Evolutionary conservation across 1,139 yeast species (phyloP), one percentile per base, ranked within the genome.

Genomic region (Nematodospora anomalae): DNA sequence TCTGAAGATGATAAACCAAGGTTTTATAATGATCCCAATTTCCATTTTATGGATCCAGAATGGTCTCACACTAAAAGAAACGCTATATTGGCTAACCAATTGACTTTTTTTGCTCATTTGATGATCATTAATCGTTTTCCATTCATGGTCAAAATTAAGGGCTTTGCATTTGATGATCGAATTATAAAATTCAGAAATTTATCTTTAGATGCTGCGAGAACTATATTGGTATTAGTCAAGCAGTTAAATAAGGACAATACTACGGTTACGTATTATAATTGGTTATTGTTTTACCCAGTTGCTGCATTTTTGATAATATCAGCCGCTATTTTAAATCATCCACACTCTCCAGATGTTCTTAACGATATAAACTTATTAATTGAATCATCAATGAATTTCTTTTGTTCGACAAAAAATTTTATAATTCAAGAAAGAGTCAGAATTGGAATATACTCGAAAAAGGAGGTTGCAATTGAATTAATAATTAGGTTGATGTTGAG

Each of bases 81-180:
- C n/a, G 15, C 28, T 6, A 15, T 31, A n/a, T 38, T 64, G 6
- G 47, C 50, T 1, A 42, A 57, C 6, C 67, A 63, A 28, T 47
- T 65, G 24, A 49, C 62, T 0, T 66, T 41, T 44, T 64, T 66
- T 38, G 45, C 55, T 12, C 72, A 67, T 42, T 42, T 65, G 33
- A 58, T 64, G 69, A 54, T 60, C 11, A 59, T 63, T 30, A 67
- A 67, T 45, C 46, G 69, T 24, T 46, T 64, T 13, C 70, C 71
- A 1, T 60, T 60, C 30, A n/a, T n/a, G n/a, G n/a, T n/a, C n/a
- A n/a, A n/a, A n/a, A 42, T 49, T 3, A 42, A 47, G 1, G 51
- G 53, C 15, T 35, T 38, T 20, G 49, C 46, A 13, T 42, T 47
- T 26, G 47, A 49, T 16, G 40, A 40, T 6, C 47, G 52, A 18